Evolutionary conservation across 495 filamentous ascomycete genomes (phyloP).

Genomic region (Aspergillus bridgeri): DNA sequence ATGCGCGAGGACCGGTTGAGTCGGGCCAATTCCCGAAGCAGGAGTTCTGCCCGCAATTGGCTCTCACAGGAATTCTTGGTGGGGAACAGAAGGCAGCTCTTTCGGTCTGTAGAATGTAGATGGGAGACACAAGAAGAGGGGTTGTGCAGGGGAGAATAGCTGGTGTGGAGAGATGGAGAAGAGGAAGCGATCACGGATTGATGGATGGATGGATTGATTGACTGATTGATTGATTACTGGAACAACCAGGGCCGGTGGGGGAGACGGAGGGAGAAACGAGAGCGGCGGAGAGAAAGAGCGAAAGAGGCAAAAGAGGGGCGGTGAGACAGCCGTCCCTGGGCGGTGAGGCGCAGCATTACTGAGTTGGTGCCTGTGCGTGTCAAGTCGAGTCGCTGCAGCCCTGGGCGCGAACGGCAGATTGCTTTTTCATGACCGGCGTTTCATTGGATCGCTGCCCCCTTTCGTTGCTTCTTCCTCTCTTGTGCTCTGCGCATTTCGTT

Average conservation of each 20-base stretch:
- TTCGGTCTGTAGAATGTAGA: neutral
- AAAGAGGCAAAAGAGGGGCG: neutral
- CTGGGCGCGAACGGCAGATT: neutral
- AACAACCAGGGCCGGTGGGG: neutral
- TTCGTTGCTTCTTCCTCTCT: too few species aligned
- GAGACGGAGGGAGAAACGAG: neutral
- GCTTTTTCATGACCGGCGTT: too few species aligned
- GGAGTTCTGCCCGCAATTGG: conserved; percentile 8
- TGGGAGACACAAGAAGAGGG: neutral
- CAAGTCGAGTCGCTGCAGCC: too few species aligned
- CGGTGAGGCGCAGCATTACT: neutral
- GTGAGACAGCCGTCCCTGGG: neutral
- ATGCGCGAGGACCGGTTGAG: neutral
- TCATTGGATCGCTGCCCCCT: too few species aligned
- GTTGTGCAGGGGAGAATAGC: neutral
- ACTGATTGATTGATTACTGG: neutral
- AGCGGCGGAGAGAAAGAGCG: neutral
- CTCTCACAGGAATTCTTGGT: neutral
- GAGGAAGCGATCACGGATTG: neutral
- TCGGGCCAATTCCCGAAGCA: neutral
- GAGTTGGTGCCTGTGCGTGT: too few species aligned
- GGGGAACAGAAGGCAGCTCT: neutral
- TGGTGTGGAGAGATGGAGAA: conserved; percentile 1
- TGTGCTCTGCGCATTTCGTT: neutral
- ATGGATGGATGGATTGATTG: neutral